A percentile compares a stretch with the other conserved stretches of the same genome.
These are phyloP conservation scores for Phytophthora meadii DNA, from an alignment of 352 stramenopile species.

Conservation along the genomic window DNA sequence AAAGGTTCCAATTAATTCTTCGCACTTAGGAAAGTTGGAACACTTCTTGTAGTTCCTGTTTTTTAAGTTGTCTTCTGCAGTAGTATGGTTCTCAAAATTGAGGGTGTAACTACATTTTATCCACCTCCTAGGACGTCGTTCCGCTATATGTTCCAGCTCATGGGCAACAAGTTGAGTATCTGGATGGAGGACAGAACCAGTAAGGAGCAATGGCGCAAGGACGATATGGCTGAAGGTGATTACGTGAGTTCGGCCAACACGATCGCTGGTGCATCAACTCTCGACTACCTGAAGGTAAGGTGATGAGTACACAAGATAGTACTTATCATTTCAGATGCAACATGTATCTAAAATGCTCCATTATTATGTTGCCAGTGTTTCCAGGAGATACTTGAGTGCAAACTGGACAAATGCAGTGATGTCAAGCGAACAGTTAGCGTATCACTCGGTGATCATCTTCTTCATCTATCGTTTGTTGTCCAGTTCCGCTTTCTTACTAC, in stretches of 20 bases:
- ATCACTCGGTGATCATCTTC: not conserved
- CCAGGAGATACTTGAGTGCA: constrained; percentile 13
- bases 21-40: too few species aligned
- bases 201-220: constrained; percentile 28
- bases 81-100: too few species aligned
- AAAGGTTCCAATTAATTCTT: too few species aligned
- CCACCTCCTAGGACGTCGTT: not conserved
- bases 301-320: too few species aligned
- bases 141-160: constrained; percentile 21
- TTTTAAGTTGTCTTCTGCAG: too few species aligned
- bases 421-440: constrained; percentile 9
- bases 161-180: constrained; percentile 24
- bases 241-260: constrained; percentile 23
- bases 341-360: not conserved
- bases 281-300: constrained; percentile 23
- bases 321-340: too few species aligned
- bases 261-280: constrained; percentile 4
- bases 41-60: too few species aligned
- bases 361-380: constrained; percentile 21
- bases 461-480: not conserved
- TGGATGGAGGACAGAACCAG: constrained; percentile 24
- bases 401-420: constrained; percentile 7
- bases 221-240: constrained; percentile 6
- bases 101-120: too few species aligned
- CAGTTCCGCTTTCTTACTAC: constrained; percentile 10